A percentile compares a stretch with the other conserved stretches of the same genome.
Evolutionary conservation across 31 red algal genomes (phyloP).

Genomic region (Odonthalia washingtoniensis): DNA sequence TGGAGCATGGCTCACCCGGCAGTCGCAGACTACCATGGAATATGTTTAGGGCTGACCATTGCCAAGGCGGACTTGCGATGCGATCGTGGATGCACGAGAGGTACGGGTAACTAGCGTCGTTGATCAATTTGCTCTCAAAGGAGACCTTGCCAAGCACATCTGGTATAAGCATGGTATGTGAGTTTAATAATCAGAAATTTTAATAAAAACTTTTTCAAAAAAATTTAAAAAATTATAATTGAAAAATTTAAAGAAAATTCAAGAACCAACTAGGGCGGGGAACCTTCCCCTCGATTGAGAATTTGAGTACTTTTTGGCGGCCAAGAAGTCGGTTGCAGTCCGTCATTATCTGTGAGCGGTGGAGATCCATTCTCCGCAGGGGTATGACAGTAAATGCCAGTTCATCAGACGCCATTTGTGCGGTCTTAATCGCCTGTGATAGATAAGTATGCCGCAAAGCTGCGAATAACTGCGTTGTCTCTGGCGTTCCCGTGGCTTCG

Average conservation of each 20-base stretch:
- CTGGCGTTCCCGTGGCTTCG: neutral
- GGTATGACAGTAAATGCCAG: neutral
- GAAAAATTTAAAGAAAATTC: neutral
- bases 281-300: too few species aligned
- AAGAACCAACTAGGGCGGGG: neutral
- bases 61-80: neutral
- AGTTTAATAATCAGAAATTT: too few species aligned
- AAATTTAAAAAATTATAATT: too few species aligned
- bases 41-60: neutral
- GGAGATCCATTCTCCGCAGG: neutral
- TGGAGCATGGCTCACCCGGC: neutral
- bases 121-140: neutral
- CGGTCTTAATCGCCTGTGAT: slow-evolving; percentile 42
- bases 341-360: neutral
- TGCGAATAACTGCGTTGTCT: too few species aligned
- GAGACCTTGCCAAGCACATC: neutral
- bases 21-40: neutral
- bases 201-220: too few species aligned
- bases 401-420: neutral
- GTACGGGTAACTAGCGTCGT: neutral
- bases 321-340: too few species aligned
- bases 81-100: neutral
- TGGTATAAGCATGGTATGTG: neutral
- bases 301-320: too few species aligned
- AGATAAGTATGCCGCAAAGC: too few species aligned